Evolutionary conservation across 2,329 filamentous ascomycete genomes (phyloP), one percentile per base, ranked within the genome.

Genomic region (Xylariomycetidae sp.): DNA sequence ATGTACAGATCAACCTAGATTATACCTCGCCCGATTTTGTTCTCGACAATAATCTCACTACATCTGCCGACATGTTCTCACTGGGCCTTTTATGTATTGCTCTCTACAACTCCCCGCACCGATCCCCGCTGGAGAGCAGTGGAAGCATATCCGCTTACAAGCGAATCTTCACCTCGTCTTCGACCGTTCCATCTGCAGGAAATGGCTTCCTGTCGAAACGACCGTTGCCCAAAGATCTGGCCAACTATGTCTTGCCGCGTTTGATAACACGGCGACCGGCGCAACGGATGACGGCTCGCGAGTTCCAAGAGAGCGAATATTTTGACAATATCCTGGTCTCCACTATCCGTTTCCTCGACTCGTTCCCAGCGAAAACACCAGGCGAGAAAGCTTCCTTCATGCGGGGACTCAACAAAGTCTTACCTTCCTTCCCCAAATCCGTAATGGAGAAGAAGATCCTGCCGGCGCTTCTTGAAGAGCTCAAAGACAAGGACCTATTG

Each of bases 311-410:
- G 58, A 93, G 88, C 52, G 81, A 86, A 46, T 98, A 93, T 56
- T 98, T 98, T 56, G 88, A 98, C 61, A 98, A 96, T 52, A 85
- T 96, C 28, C 70, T 98, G 4, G 87, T 98, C 15, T 95, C 89
- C 0, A 95, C 92, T 0, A 95, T 98, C 42, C 85, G 92, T 10
- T 98, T 98, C 53, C 67, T 98, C 17, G 92, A 98, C 49, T 76
- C 81, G 0, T 77, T 98, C 38, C 90, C 92, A 0, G 85, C 86
- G 20, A 98, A 98, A 64, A 95, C 88, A 2, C 74, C 85, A 0
- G 85, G 78, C 42, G 92, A 98, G 54, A 98, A 98, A 57, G 74
- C 82, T 6, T 82, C 88, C 37, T 98, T 98, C 56, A 76, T 98
- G 73, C 79, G 87, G 34, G 92, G 92, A 0, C 67, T 98, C 8